Evolutionary conservation across 306 rosid species (phyloP), one percentile per base, ranked within the genome.

Genomic region (Oxytropis ochrocephala): DNA sequence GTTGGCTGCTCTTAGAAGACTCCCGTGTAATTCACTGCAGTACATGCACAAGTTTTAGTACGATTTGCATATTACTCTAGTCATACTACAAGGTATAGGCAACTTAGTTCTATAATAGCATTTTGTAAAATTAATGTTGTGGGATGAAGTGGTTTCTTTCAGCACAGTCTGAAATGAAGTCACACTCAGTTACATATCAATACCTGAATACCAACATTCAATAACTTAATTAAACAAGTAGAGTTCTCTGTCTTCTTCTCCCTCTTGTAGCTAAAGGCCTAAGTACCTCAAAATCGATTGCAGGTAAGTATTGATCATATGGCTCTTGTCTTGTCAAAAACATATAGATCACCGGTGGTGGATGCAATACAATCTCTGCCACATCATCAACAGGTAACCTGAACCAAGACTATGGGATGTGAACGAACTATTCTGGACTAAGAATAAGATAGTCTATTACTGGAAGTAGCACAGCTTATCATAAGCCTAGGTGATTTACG

Each of bases 351-450:
- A 29, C 90, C 95, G 1, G 90, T 83, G 42, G 91, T 91, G 74
- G 96, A 90, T 69, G 88, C 94, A 39, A 87, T 94, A 77, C 96
- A 85, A 74, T 82, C 95, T 76, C 92, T 94, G 66, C 99, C 99
- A 21, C 99, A 84, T 70, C 96, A 94, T 85, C 99, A 94, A 69
- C 97, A 92, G 93, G 98, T 92, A 85, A 75, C 13, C 62, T 79
- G 61, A 63, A 78, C 74, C 43, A 16, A 8, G 61, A 47, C 55
- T 58, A 43, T 30, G 58, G 48, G 19, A 29, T 53, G 33, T 67
- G 36, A 74, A n/a, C n/a, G n/a, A n/a, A n/a, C n/a, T n/a, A n/a
- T n/a, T 29, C 19, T 43, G 64, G 19, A 13, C 42, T 4, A 21
- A 19, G n/a, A 51, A 51, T 47, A 30, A 47, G 61, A 21, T 39